Conservation (phyloP, 768 basidiomycete species). For the Boletus vermiculosoides region DNA sequence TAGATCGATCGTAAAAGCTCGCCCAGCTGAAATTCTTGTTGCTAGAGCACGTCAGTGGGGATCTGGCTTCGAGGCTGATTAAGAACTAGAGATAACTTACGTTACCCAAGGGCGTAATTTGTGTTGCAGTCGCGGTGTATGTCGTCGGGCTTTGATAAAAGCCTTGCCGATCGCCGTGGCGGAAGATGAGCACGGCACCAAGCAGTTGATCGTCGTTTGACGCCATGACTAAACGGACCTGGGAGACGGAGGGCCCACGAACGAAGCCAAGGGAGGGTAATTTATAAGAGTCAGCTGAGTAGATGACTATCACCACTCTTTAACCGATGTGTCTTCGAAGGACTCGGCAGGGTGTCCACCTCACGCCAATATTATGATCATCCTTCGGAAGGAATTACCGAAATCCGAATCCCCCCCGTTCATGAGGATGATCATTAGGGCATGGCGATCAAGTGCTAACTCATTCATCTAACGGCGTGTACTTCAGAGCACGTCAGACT, state of each 20-base stretch:
- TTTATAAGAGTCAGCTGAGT: not conserved
- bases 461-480: not conserved
- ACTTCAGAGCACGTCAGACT: not conserved
- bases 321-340: not conserved
- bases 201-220: slow-evolving; percentile 37
- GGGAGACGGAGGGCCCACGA: not conserved
- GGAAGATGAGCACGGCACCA: slow-evolving; percentile 54
- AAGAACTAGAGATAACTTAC: slow-evolving; percentile 34
- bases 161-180: slow-evolving; percentile 62
- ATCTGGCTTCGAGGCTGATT: not conserved
- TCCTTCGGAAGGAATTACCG: not conserved
- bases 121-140: slow-evolving; percentile 54
- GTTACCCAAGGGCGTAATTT: slow-evolving; percentile 68
- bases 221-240: slow-evolving; percentile 10
- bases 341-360: not conserved
- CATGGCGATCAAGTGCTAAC: not conserved
- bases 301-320: not conserved
- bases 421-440: not conserved
- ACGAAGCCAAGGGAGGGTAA: not conserved
- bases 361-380: not conserved
- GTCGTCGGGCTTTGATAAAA: slow-evolving; percentile 64
- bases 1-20: slow-evolving; percentile 51
- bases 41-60: slow-evolving; percentile 31
- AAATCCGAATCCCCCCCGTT: not conserved
- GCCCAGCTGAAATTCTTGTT: slow-evolving; percentile 60